A percentile compares a stretch with the other conserved stretches of the same genome.
Evolutionary conservation across 2,329 filamentous ascomycete genomes (phyloP).

Genomic region (Fusarium concolor): DNA sequence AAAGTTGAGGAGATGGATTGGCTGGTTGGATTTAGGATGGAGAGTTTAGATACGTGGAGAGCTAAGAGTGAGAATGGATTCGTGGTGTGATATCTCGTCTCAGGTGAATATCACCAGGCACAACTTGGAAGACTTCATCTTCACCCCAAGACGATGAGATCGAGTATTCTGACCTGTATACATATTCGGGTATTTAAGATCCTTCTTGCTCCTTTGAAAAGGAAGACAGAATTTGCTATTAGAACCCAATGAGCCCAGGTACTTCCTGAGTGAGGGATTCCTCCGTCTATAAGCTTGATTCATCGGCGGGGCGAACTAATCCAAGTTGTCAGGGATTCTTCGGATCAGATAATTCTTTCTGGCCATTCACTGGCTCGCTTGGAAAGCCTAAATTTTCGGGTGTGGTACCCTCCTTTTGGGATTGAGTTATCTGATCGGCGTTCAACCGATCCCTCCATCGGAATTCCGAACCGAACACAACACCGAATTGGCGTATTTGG

Average conservation of each 20-base stretch:
- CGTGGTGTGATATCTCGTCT: too few relatives aligned
- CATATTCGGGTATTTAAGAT: too few relatives aligned
- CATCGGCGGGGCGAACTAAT: slow-evolving; percentile 3
- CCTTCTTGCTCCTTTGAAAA: too few relatives aligned
- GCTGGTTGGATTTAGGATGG: neutral
- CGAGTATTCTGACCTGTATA: too few relatives aligned
- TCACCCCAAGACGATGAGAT: too few relatives aligned
- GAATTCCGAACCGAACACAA: neutral
- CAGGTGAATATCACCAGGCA: neutral
- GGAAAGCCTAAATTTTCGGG: neutral
- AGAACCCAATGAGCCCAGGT: neutral
- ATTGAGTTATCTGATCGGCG: slow-evolving; percentile 34
- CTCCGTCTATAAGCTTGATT: neutral
- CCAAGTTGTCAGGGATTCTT: slow-evolving; percentile 23
- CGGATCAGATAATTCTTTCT: slow-evolving; percentile 54
- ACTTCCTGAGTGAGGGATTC: neutral
- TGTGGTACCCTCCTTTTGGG: neutral
- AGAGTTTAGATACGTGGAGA: neutral
- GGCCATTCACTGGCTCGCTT: slow-evolving; percentile 6
- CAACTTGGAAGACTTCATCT: too few relatives aligned
- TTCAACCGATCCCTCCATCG: neutral
- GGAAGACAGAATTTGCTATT: neutral
- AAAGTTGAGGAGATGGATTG: neutral
- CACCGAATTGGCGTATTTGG: slow-evolving; percentile 7
- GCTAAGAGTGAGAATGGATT: neutral